A percentile compares a stretch with the other conserved stretches of the same genome.
phyloP scores from a whole-genome alignment of 495 filamentous ascomycete species.

The Aspergillus homomorphus region DNA sequence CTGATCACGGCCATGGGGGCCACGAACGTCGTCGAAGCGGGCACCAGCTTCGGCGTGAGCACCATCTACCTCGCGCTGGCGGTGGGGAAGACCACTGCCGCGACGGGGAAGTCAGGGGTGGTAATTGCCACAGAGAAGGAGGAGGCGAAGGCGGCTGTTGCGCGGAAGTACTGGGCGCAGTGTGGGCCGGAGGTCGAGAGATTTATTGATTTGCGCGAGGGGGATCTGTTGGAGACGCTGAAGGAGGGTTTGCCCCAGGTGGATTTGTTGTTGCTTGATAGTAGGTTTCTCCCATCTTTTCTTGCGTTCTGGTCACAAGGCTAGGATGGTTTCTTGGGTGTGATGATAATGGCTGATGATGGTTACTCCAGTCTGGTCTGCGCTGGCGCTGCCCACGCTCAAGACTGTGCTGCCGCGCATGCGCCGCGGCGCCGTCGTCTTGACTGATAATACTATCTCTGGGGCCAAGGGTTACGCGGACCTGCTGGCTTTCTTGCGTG shows the following conservation, averaged over 20 bases:
- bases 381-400: conserved; percentile 47
- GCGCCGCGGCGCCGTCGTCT: conserved; percentile 43
- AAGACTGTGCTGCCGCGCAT: conserved; percentile 43
- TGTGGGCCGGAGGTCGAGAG: conserved; percentile 38
- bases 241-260: conserved; percentile 38
- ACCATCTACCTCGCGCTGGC: conserved; percentile 58
- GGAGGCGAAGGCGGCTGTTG: conserved; percentile 39
- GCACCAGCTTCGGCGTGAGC: conserved; percentile 55
- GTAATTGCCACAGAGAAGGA: conserved; percentile 58
- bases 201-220: conserved; percentile 51
- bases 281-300: conserved; percentile 39
- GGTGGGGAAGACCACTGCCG: conserved; percentile 30
- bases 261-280: conserved; percentile 54
- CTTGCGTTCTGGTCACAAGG: not conserved
- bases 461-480: conserved; percentile 34
- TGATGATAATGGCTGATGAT: not conserved
- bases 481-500: conserved; percentile 28
- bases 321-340: no score
- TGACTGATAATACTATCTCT: conserved; percentile 46
- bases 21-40: conserved; percentile 49
- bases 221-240: conserved; percentile 51
- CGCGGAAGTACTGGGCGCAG: conserved; percentile 47
- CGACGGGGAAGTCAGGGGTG: conserved; percentile 26
- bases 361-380: conserved; percentile 48
- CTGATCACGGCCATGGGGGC: conserved; percentile 38